phyloP scores from a whole-genome alignment of 2,329 filamentous ascomycete species.

The Aspergillus flavus region DNA sequence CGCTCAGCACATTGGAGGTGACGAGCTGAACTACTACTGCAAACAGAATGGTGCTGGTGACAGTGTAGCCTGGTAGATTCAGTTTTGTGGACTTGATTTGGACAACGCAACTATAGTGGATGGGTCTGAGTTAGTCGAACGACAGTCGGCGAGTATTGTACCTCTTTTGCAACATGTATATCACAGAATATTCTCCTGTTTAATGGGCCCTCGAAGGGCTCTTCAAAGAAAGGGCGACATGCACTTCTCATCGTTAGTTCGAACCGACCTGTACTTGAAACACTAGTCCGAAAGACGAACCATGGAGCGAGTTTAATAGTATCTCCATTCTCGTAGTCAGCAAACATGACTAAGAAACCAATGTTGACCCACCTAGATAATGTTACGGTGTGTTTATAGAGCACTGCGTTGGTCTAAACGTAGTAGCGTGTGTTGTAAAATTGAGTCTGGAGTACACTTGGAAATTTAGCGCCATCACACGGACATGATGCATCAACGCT shows the following conservation, averaged over 20 bases:
- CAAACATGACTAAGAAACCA: no score
- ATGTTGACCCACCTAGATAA: no score
- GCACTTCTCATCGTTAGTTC: not conserved
- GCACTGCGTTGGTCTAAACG: no score
- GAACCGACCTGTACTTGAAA: not conserved
- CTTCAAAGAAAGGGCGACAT: not conserved
- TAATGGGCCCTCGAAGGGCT: not conserved
- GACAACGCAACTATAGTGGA: not conserved
- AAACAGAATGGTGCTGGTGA: constrained; percentile 17
- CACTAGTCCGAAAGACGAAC: not conserved
- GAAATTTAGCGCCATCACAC: no score
- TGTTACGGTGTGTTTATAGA: no score
- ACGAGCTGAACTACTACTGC: constrained; percentile 26
- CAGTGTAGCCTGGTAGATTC: constrained; percentile 19
- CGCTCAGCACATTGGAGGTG: constrained; percentile 23
- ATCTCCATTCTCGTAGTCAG: no score
- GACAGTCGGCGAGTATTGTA: not conserved
- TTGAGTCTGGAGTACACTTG: no score
- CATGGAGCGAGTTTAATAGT: not conserved
- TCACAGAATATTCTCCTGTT: not conserved
- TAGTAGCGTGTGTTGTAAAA: no score
- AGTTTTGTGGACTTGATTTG: not conserved
- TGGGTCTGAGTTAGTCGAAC: no score
- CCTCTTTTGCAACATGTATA: not conserved
- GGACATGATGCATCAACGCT: no score